Conservation (phyloP, 2,329 filamentous ascomycete genomes). For the Lachnellula hyalina region DNA sequence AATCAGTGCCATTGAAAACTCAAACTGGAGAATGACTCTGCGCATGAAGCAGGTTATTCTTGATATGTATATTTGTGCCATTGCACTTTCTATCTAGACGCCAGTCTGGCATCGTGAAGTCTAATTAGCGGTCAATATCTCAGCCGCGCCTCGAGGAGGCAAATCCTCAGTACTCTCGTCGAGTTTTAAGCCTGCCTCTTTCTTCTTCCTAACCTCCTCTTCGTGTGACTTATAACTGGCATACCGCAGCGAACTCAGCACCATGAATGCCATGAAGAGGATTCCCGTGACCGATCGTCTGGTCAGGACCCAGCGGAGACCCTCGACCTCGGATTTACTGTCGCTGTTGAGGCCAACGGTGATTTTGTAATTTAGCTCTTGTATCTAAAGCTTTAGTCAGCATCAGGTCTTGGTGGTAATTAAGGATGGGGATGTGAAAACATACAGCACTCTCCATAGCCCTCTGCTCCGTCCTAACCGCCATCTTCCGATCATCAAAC, state of each 20-base stretch:
- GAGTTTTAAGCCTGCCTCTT: conserved; percentile 35
- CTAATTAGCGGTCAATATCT: conserved; percentile 53
- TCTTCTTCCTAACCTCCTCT: conserved; percentile 26
- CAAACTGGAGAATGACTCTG: too few relatives aligned
- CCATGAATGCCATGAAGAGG: conserved; percentile 59
- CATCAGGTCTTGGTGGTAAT: background rate
- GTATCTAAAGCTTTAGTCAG: conserved; percentile 51
- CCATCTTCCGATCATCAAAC: conserved; percentile 95
- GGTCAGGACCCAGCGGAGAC: conserved; percentile 78
- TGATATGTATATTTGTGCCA: background rate
- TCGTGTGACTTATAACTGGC: conserved; percentile 45
- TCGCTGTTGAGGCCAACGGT: conserved; percentile 86
- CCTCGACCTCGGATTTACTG: conserved; percentile 86
- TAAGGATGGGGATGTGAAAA: conserved; percentile 13
- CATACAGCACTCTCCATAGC: conserved; percentile 71
- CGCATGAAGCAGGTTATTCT: background rate
- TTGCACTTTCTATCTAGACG: background rate
- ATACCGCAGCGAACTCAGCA: conserved; percentile 55
- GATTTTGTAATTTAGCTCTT: conserved; percentile 95
- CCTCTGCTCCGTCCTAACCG: conserved; percentile 81
- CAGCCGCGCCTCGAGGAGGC: conserved; percentile 47
- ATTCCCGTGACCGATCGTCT: conserved; percentile 59
- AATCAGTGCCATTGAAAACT: too few relatives aligned
- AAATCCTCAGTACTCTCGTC: conserved; percentile 37
- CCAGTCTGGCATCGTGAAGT: background rate